Base-by-base conservation (phyloP, 352 stramenopile genomes). In the Phytophthora aleatoria region DNA sequence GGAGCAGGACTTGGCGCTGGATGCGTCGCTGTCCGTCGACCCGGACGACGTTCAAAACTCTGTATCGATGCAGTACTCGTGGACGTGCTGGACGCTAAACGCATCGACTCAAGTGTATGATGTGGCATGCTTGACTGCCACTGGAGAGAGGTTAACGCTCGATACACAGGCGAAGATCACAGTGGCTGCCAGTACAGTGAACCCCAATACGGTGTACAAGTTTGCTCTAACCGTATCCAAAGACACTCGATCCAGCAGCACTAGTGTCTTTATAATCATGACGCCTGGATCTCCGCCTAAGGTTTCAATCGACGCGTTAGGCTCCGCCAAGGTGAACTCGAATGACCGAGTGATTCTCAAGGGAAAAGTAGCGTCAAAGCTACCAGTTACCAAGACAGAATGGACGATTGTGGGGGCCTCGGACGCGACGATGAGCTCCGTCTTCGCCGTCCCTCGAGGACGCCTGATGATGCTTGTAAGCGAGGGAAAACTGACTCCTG, bases 321-420 rank as follows among this genome's bases (percentile, higher is more conserved):
- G 44, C 0, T 61, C 53, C 1, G 43, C 69, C 5, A 90, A 90
- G 42, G 77, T 89, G 1, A 91, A 91, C 44, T 30, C 38, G 5
- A 87, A 90, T 47, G 76, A 83, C 38, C 79, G 81, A 3, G 70
- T 89, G 3, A 42, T 91, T 3, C 53, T 91, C 15, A 80, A 83
- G 27, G 77, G 79, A 5, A 74, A 59, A 11, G 74, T 85, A 2
- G 53, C 52, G 3, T 90, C 77, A 13, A 85, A 83, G 48, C 49
- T 88, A 1, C 69, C 77, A 3, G 50, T 88, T 3, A 67, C 35
- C 11, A 77, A 69, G 27, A 79, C 65, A 0, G 74, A 81, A 36
- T 91, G 83, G 83, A 73, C 71, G 3, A 65, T 90, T 26, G 28
- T 81, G 1, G 77, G 76, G 2, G 67, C 63, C 7, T 62, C 65